A percentile compares a stretch with the other conserved stretches of the same genome.
Evolutionary conservation across 768 basidiomycete species (phyloP).

Genomic region (Termitomyces sp.): DNA sequence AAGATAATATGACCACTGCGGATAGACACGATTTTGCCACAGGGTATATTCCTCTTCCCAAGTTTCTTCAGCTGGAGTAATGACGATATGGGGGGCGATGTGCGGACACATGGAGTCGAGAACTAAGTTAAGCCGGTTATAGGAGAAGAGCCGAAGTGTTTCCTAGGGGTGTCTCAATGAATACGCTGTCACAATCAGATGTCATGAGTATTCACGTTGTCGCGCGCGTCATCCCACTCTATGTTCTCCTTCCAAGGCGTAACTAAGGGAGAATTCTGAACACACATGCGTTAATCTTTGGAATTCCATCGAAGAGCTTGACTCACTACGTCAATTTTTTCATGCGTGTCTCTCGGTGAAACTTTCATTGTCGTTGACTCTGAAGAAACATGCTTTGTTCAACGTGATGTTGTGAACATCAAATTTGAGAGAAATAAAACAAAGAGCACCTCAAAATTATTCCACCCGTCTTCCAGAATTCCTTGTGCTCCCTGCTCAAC

Average conservation of each 20-base stretch:
- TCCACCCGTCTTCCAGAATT: slow-evolving; percentile 12
- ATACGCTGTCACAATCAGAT: neutral
- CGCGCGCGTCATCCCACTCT: slow-evolving; percentile 11
- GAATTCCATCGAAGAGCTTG: neutral
- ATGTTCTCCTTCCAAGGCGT: neutral
- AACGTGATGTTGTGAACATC: neutral
- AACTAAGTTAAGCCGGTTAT: slow-evolving; percentile 31
- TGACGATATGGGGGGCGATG: slow-evolving; percentile 45
- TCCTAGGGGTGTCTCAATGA: slow-evolving; percentile 16
- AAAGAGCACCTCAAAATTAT: neutral
- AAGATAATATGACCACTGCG: slow-evolving; percentile 30
- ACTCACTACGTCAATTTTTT: slow-evolving; percentile 6
- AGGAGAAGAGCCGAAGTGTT: slow-evolving; percentile 20
- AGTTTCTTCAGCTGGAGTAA: slow-evolving; percentile 39
- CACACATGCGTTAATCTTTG: neutral
- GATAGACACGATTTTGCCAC: slow-evolving; percentile 30
- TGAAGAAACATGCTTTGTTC: slow-evolving; percentile 11
- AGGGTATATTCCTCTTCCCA: slow-evolving; percentile 29
- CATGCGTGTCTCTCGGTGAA: slow-evolving; percentile 1
- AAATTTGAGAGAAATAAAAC: neutral
- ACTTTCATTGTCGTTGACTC: slow-evolving; percentile 3
- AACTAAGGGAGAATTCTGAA: slow-evolving; percentile 2
- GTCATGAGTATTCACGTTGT: slow-evolving; percentile 10
- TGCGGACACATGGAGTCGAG: slow-evolving; percentile 38
- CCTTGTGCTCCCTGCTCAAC: slow-evolving; percentile 3